phyloP scores from a whole-genome alignment of 768 basidiomycete species.

The Tephrocybe sp. region DNA sequence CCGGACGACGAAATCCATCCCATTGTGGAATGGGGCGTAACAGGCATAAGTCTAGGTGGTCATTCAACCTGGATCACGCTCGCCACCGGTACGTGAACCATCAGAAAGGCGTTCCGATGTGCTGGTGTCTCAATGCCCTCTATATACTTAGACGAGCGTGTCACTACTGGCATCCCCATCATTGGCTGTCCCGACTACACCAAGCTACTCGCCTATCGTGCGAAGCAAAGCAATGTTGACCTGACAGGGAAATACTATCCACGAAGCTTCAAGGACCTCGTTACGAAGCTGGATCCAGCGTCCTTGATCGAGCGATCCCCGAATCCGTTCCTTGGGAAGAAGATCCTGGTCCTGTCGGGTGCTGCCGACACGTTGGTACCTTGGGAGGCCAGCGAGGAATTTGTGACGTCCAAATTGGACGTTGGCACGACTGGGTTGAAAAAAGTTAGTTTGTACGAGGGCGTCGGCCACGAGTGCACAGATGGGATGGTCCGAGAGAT shows the following conservation, averaged over 20 bases:
- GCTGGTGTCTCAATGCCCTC: background rate
- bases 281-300: constrained; percentile 49
- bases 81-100: constrained; percentile 38
- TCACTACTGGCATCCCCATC: constrained; percentile 48
- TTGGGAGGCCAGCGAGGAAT: constrained; percentile 52
- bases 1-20: constrained; percentile 54
- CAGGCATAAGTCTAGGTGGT: constrained; percentile 82
- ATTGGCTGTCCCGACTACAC: constrained; percentile 76
- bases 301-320: constrained; percentile 34
- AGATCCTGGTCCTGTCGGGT: constrained; percentile 72
- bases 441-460: constrained; percentile 51
- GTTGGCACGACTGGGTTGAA: constrained; percentile 57
- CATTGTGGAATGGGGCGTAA: constrained; percentile 68
- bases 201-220: constrained; percentile 57
- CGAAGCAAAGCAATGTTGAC: constrained; percentile 38
- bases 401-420: constrained; percentile 50
- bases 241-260: constrained; percentile 60
- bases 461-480: constrained; percentile 64
- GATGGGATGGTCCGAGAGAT: constrained; percentile 56
- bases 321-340: constrained; percentile 72
- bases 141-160: constrained; percentile 45
- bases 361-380: constrained; percentile 67
- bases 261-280: constrained; percentile 43
- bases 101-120: too few relatives aligned
- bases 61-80: constrained; percentile 81